Conservation (phyloP, 176 grass and related monocot species). For the Carex parvula region DNA sequence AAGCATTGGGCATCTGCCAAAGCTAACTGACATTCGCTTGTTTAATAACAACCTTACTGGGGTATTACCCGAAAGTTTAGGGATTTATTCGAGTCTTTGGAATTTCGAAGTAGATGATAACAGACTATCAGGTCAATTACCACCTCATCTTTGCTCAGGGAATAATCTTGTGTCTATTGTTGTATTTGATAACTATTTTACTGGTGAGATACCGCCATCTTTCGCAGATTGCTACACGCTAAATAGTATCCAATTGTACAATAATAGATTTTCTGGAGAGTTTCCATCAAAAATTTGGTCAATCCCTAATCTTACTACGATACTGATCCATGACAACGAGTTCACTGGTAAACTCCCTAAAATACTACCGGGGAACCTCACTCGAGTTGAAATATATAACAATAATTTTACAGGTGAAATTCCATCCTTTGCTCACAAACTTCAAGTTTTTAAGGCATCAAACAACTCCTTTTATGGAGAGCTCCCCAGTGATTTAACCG, state of each 20-base stretch:
- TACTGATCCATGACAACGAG: slow-evolving; percentile 37
- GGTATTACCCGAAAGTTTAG: slow-evolving; percentile 37
- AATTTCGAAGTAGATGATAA: slow-evolving; percentile 38
- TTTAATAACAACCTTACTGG: slow-evolving; percentile 40
- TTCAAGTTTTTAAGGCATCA: slow-evolving; percentile 12
- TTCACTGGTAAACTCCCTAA: slow-evolving; percentile 42
- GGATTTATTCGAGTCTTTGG: slow-evolving; percentile 32
- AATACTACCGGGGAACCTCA: slow-evolving; percentile 28
- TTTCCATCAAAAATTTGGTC: slow-evolving; percentile 48
- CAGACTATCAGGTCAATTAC: slow-evolving; percentile 33
- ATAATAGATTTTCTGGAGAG: slow-evolving; percentile 37
- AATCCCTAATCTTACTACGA: neutral
- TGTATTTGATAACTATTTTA: slow-evolving; percentile 41
- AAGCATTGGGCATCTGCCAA: slow-evolving; percentile 31
- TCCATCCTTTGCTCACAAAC: neutral
- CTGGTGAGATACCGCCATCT: slow-evolving; percentile 26
- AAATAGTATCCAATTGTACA: slow-evolving; percentile 27
- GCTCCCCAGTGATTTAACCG: neutral
- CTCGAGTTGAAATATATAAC: slow-evolving; percentile 31
- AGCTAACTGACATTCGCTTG: slow-evolving; percentile 17
- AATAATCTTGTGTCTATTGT: slow-evolving; percentile 29
- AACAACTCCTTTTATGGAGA: slow-evolving; percentile 36
- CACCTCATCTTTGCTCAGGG: slow-evolving; percentile 36
- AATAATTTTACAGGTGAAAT: slow-evolving; percentile 41
- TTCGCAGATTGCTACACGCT: slow-evolving; percentile 32